Evolutionary conservation across 2,329 filamentous ascomycete genomes (phyloP), one percentile per base, ranked within the genome.

Genomic region (Exutisphaerella laricina): DNA sequence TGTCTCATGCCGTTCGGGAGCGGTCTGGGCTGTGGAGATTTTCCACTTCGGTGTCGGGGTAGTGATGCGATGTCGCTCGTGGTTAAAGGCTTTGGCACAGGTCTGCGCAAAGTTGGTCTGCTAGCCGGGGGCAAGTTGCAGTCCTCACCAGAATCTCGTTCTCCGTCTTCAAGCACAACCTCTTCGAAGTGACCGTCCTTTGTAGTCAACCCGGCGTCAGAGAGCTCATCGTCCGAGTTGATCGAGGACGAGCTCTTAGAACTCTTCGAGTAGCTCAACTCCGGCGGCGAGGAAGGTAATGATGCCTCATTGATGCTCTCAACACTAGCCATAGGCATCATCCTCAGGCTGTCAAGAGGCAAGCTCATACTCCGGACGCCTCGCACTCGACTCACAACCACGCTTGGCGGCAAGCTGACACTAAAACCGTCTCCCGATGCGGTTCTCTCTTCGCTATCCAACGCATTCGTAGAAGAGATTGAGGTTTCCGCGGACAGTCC

Each of bases 171-270:
- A 21, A 97, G 78, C 10, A 84, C 87, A 61, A 97, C 95, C 53
- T 96, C 90, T 64, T 97, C 90, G 58, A 96, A 96, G 64, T 96
- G 82, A 49, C 80, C 82, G 44, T 84, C 77, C 60, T 94, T 86
- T 58, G 82, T 80, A 16, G 68, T 39, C 26, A 51, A 20, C n/a
- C 33, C 52, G n/a, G 35, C 32, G 21, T 53, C 50, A 16, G 45
- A 66, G 55, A 63, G 61, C 47, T 66, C 63, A 34, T 65, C 60
- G 54, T 86, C 85, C 26, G 88, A 94, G 56, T 83, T 84, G 58
- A 90, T 85, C 4, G 87, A 94, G 6, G 56, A 58, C 14, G 56
- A 59, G 20, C 88, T 88, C 67, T 92, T 94, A 53, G 87, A 94
- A 50, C 87, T 92, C 66, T 90, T 94, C 48, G 87, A 94, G 54